Evolutionary conservation across 441 rosid species (phyloP).

Genomic region (Lagerstroemia fauriei): DNA sequence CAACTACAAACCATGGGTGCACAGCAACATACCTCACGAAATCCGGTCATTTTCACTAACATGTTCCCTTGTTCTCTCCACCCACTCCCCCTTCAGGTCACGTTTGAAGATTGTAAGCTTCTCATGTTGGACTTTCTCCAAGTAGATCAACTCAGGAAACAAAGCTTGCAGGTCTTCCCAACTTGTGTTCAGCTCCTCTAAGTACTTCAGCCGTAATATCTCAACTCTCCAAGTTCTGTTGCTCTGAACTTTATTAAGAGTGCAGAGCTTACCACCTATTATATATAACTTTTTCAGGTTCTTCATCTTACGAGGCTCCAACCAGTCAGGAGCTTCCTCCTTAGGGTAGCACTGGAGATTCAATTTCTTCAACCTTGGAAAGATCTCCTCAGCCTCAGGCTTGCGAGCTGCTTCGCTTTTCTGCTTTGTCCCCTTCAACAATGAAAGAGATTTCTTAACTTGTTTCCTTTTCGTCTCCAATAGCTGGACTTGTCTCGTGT

Average conservation of each 20-base stretch:
- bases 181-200: not conserved
- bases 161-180: not conserved
- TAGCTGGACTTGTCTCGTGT: not conserved
- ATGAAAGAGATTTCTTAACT: not conserved
- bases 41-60: not conserved
- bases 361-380: conserved; percentile 36
- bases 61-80: not conserved
- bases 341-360: conserved; percentile 52
- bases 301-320: conserved; percentile 27
- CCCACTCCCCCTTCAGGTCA: conserved; percentile 32
- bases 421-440: not conserved
- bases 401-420: not conserved
- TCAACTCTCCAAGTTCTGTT: conserved; percentile 28
- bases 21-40: not conserved
- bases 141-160: conserved; percentile 41
- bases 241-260: conserved; percentile 38
- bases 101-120: conserved; percentile 46
- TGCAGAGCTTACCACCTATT: conserved; percentile 44
- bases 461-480: not conserved
- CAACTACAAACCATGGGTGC: not conserved
- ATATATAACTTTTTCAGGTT: conserved; percentile 40
- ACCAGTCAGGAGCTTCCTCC: conserved; percentile 28
- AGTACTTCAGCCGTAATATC: not conserved
- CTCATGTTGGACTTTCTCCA: conserved; percentile 49
- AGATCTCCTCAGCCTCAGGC: not conserved